A percentile compares a stretch with the other conserved stretches of the same genome.
These are phyloP conservation scores for Fusarium heterosporum DNA, from an alignment of 2,329 filamentous ascomycete genomes.

Conservation along the genomic window DNA sequence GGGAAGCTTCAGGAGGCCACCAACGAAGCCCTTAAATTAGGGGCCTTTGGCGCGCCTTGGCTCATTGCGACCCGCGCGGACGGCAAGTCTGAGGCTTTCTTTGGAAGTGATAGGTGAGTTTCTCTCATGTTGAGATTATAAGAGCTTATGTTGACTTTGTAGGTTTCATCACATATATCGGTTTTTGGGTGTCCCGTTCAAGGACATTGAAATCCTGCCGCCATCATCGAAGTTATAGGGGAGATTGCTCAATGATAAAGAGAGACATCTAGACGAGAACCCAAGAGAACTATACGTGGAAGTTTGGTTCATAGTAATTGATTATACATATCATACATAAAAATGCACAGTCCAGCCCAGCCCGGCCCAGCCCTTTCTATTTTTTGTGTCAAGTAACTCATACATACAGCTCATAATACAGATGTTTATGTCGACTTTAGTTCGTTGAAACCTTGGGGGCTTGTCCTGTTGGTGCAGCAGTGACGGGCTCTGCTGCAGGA, in stretches of 20 bases:
- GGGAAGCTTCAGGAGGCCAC: slow-evolving; percentile 66
- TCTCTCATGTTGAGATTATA: too few species aligned
- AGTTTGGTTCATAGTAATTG: neutral
- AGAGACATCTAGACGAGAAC: neutral
- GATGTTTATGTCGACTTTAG: slow-evolving; percentile 9
- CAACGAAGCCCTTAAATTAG: slow-evolving; percentile 69
- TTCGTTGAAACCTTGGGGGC: slow-evolving; percentile 40
- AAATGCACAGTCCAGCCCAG: slow-evolving; percentile 1
- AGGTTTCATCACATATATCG: slow-evolving; percentile 77
- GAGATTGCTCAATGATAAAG: neutral
- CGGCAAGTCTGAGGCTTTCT: slow-evolving; percentile 75
- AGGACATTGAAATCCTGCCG: slow-evolving; percentile 58
- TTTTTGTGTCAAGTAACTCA: slow-evolving; percentile 16
- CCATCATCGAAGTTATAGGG: slow-evolving; percentile 54
- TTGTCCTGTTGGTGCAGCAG: slow-evolving; percentile 16
- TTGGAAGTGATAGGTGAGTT: slow-evolving; percentile 75
- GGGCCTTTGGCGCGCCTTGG: slow-evolving; percentile 84
- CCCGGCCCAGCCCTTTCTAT: slow-evolving; percentile 12
- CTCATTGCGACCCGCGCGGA: slow-evolving; percentile 71
- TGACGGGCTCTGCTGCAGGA: slow-evolving; percentile 33
- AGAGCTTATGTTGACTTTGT: neutral
- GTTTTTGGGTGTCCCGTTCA: slow-evolving; percentile 71
- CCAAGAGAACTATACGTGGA: neutral
- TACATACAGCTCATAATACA: slow-evolving; percentile 19
- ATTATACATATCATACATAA: neutral